Evolutionary conservation across 2,329 filamentous ascomycete species (phyloP).

Genomic region (Paracoccidioides lutzii): DNA sequence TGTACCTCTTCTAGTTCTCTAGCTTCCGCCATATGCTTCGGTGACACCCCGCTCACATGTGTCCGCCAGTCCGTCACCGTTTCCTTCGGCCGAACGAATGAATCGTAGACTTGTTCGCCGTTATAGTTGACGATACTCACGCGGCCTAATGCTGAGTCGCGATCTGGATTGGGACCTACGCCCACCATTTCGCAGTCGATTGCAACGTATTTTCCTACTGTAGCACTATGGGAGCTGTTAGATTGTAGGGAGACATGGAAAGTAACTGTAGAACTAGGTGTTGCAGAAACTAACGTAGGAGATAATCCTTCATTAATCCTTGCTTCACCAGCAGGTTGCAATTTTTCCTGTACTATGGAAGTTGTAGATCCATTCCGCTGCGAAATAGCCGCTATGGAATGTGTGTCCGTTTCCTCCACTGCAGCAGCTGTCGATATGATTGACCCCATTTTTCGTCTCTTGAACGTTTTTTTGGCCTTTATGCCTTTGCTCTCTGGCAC

Average conservation of each 20-base stretch:
- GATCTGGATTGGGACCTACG: slow-evolving; percentile 48
- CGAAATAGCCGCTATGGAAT: neutral
- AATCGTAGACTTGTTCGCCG: slow-evolving; percentile 85
- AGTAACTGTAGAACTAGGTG: neutral
- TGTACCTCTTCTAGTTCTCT: slow-evolving; percentile 67
- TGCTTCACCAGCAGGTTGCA: slow-evolving; percentile 19
- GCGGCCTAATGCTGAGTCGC: slow-evolving; percentile 65
- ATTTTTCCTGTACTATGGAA: neutral
- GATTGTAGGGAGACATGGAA: neutral
- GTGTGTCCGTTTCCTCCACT: neutral
- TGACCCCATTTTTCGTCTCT: neutral
- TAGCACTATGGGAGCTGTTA: slow-evolving; percentile 35
- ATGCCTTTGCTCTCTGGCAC: neutral
- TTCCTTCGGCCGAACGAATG: slow-evolving; percentile 68
- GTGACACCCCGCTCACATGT: slow-evolving; percentile 65
- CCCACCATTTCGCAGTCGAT: slow-evolving; percentile 99
- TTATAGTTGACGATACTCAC: slow-evolving; percentile 91
- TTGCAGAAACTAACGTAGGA: slow-evolving; percentile 22
- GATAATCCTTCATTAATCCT: slow-evolving; percentile 53
- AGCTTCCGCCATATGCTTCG: slow-evolving; percentile 57
- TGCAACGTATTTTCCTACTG: slow-evolving; percentile 79
- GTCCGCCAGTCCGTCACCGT: slow-evolving; percentile 85
- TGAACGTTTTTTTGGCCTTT: neutral
- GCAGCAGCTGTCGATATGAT: neutral
- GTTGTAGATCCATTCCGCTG: slow-evolving; percentile 14